Percentiles rank a stretch among this genome's conserved stretches.
Evolutionary conservation across 2,329 filamentous ascomycete species (phyloP).

Genomic region (Colletotrichum acutatum): DNA sequence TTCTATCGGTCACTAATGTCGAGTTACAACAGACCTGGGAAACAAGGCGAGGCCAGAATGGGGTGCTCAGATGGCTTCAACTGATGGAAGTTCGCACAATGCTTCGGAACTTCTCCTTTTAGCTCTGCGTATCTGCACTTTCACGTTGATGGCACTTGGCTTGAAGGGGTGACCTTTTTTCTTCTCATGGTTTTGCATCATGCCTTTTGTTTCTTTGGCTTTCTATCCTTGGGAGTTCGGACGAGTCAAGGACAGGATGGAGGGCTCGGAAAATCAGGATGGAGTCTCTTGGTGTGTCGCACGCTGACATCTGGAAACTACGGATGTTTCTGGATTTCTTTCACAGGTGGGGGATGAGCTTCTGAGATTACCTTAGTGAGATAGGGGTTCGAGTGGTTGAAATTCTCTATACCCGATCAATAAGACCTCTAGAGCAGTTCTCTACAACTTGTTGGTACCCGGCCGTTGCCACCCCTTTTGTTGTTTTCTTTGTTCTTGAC

Average conservation of each 20-base stretch:
- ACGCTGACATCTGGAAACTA: neutral
- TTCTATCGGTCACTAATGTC: constrained; percentile 10
- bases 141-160: neutral
- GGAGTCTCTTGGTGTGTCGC: constrained; percentile 13
- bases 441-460: neutral
- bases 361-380: constrained; percentile 2
- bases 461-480: neutral
- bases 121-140: neutral
- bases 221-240: neutral
- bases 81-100: neutral
- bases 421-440: constrained; percentile 16
- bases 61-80: neutral
- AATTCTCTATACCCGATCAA: constrained; percentile 8
- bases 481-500: constrained; percentile 12
- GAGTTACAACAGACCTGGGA: neutral
- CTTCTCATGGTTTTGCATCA: constrained; percentile 4
- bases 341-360: constrained; percentile 7
- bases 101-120: neutral
- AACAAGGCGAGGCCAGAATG: neutral
- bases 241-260: constrained; percentile 5
- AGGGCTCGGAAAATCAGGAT: neutral
- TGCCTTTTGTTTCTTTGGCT: constrained; percentile 8
- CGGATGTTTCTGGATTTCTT: constrained; percentile 14
- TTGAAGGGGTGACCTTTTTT: neutral
- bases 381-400: constrained; percentile 16